Evolutionary conservation across 73 alveolate species (phyloP).

Genomic region (Urostyla sp.): DNA sequence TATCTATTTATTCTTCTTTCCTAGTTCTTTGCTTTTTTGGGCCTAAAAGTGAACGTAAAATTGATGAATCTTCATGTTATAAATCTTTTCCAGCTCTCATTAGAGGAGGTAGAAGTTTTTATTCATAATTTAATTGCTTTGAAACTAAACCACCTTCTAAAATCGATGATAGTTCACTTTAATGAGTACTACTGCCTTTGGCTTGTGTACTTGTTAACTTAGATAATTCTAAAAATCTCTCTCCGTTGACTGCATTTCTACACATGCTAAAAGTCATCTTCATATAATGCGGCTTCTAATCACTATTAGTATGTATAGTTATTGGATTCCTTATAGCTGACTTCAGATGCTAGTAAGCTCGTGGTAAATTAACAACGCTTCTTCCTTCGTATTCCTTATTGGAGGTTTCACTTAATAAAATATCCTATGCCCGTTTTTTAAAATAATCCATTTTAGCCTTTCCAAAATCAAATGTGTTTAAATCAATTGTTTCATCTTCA

Average conservation of each 20-base stretch:
- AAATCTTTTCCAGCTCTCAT: constrained; percentile 47
- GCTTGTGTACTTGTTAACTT: no score
- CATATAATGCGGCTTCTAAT: constrained; percentile 53
- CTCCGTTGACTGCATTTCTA: constrained; percentile 64
- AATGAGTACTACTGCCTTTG: background rate
- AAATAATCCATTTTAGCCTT: constrained; percentile 67
- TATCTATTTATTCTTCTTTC: constrained; percentile 64
- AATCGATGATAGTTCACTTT: background rate
- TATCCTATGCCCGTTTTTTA: constrained; percentile 56
- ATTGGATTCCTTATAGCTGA: constrained; percentile 58
- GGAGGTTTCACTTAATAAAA: constrained; percentile 34
- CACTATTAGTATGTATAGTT: constrained; percentile 52
- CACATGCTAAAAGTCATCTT: constrained; percentile 65
- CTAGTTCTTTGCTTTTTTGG: constrained; percentile 39
- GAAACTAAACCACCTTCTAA: constrained; percentile 2
- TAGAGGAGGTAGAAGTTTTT: constrained; percentile 20
- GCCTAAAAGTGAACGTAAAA: constrained; percentile 4
- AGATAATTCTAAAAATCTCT: constrained; percentile 56
- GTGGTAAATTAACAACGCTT: constrained; percentile 35
- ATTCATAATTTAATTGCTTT: background rate
- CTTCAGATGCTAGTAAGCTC: constrained; percentile 68
- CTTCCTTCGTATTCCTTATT: constrained; percentile 53
- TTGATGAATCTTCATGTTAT: background rate
- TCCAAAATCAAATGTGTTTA: constrained; percentile 67
- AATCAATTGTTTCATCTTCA: constrained; percentile 17